Evolutionary conservation across 768 basidiomycete species (phyloP), one percentile per base, ranked within the genome.

Genomic region (Boletales sp.): DNA sequence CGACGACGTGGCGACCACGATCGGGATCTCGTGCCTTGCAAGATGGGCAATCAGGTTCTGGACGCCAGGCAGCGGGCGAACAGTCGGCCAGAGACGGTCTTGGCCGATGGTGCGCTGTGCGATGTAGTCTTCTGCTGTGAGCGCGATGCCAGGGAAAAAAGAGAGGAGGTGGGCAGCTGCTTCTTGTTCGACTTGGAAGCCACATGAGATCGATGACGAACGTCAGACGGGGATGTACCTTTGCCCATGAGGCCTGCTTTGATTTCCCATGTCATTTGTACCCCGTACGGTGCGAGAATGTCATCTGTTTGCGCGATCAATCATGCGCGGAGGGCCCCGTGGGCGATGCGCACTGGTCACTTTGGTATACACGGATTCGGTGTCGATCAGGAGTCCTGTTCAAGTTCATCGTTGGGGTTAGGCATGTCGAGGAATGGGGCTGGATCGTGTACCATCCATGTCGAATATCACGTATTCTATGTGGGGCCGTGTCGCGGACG

Each of bases 161-260:
- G 87, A 84, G 45, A 90, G 78, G 9, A 90, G 80, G 56, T 89
- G 76, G n/a, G 72, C 67, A 3, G 80, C 79, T 2, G 86, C 80
- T 40, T 78, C 79, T 34, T 73, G 67, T 70, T 87, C 84, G 50
- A 86, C 91, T 88, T 54, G 41, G 19, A 15, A 13, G 18, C 8
- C 13, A n/a, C 12, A 41, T 25, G 33, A 11, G 36, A 31, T n/a
- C 15, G 21, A 28, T 35, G 21, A 31, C 38, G 25, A 34, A 34
- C 13, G 25, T 28, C 25, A 14, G 13, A 34, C 15, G 40, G 19
- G 28, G 43, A 18, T 74, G 48, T 42, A 89, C 90, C 80, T 74
- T 86, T 88, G 48, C 90, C 90, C 90, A 92, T 93, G 50, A 87
- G 79, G 0, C 85, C 87, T n/a, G 87, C 83, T 62, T 92, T 91